phyloP scores from a whole-genome alignment of 768 basidiomycete genomes.

The Ramaria sp. region DNA sequence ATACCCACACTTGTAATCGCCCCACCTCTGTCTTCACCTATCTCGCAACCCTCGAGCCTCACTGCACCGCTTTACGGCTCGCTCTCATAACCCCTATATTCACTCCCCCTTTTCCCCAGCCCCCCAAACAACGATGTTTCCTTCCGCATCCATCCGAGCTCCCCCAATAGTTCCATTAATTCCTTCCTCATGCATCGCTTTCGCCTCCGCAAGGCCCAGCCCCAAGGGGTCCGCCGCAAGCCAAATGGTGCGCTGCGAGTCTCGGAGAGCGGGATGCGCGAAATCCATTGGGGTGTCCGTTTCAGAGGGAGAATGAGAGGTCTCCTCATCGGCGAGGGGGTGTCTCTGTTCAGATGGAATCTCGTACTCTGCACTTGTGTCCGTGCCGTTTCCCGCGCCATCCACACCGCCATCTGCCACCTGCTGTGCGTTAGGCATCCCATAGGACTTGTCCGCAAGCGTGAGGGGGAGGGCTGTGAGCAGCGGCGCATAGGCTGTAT shows the following conservation, averaged over 20 bases:
- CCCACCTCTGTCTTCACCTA: too few species aligned
- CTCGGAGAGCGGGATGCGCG: constrained; percentile 70
- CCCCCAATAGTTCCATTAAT: constrained; percentile 38
- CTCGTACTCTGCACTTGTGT: constrained; percentile 10
- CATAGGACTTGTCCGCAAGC: constrained; percentile 59
- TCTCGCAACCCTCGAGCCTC: background rate
- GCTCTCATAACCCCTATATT: background rate
- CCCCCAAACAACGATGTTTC: constrained; percentile 43
- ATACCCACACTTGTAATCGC: too few species aligned
- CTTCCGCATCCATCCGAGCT: constrained; percentile 51
- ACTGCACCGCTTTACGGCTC: background rate
- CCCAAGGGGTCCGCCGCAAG: constrained; percentile 66
- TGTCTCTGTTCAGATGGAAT: constrained; percentile 32
- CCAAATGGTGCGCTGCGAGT: constrained; percentile 77
- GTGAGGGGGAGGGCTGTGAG: constrained; percentile 64
- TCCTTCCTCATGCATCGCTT: constrained; percentile 39
- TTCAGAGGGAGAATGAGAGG: constrained; percentile 3
- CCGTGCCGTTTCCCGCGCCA: constrained; percentile 14
- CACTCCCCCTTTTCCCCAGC: constrained; percentile 15
- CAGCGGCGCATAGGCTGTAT: constrained; percentile 74
- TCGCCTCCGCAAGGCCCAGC: constrained; percentile 43
- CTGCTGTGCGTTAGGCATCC: constrained; percentile 16
- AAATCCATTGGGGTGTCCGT: constrained; percentile 38
- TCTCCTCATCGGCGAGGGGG: constrained; percentile 2
- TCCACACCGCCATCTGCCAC: constrained; percentile 3